Percentiles rank a stretch among this genome's conserved stretches.
phyloP scores from a whole-genome alignment of 2,329 filamentous ascomycete species.

The Colletotrichum sp. region DNA sequence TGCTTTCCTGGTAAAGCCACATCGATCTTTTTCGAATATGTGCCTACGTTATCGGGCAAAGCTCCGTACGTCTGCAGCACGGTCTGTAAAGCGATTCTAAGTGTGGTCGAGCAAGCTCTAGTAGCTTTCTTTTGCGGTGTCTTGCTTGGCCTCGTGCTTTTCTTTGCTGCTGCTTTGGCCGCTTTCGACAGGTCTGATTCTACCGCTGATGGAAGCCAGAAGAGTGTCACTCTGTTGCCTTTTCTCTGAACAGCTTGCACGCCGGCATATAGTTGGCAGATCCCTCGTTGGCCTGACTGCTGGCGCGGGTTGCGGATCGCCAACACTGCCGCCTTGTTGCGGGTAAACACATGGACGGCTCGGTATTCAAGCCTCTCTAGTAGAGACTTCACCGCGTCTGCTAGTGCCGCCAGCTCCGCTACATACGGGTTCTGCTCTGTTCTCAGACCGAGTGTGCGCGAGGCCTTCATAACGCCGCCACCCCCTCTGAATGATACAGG shows the following conservation, averaged over 20 bases:
- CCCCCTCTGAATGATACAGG: neutral
- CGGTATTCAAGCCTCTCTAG: neutral
- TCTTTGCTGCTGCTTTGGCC: neutral
- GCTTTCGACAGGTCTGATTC: too few relatives aligned
- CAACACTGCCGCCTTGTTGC: neutral
- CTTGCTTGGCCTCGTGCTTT: neutral
- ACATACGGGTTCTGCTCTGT: too few relatives aligned
- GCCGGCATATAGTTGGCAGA: neutral
- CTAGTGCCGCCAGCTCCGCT: neutral
- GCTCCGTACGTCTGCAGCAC: neutral
- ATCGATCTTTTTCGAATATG: neutral
- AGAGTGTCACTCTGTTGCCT: neutral
- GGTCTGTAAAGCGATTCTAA: neutral
- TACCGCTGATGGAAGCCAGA: neutral
- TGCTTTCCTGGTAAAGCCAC: conserved; percentile 14
- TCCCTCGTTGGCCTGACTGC: neutral
- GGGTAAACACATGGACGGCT: neutral
- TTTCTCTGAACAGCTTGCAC: neutral
- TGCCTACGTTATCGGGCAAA: neutral
- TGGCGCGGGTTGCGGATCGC: neutral
- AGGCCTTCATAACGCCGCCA: too few relatives aligned
- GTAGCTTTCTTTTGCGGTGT: neutral
- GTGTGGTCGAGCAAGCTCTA: neutral
- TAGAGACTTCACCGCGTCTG: neutral
- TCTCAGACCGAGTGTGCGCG: too few relatives aligned